Percentiles rank a stretch among this genome's conserved stretches.
Conservation (phyloP, 2,329 filamentous ascomycete genomes). For the Diplodia mutila region DNA sequence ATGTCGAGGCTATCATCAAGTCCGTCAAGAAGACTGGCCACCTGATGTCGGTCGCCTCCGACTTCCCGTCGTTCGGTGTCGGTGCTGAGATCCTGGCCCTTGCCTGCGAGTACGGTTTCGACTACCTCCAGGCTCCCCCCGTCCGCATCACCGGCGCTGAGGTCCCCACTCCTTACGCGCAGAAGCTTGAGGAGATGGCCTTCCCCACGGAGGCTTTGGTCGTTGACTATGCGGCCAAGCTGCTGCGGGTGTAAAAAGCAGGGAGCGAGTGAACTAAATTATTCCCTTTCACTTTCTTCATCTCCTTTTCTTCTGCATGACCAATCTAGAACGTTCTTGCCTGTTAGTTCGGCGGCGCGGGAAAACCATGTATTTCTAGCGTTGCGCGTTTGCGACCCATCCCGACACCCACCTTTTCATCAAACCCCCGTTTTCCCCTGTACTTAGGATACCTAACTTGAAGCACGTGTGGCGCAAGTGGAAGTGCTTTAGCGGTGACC, state of each 20-base stretch:
- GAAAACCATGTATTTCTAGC: slow-evolving; percentile 24
- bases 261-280: slow-evolving; percentile 15
- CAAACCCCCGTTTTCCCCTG: slow-evolving; percentile 7
- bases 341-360: slow-evolving; percentile 20
- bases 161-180: slow-evolving; percentile 93
- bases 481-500: slow-evolving; percentile 19
- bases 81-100: slow-evolving; percentile 90
- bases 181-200: slow-evolving; percentile 89
- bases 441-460: slow-evolving; percentile 26
- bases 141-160: slow-evolving; percentile 95
- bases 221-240: slow-evolving; percentile 84
- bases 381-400: slow-evolving; percentile 21
- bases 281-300: background rate
- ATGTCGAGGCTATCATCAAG: slow-evolving; percentile 92
- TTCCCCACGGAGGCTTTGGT: slow-evolving; percentile 93
- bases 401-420: slow-evolving; percentile 8
- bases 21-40: slow-evolving; percentile 98
- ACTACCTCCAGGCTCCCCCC: slow-evolving; percentile 93
- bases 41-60: slow-evolving; percentile 89
- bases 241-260: slow-evolving; percentile 70
- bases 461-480: slow-evolving; percentile 23
- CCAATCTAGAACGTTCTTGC: slow-evolving; percentile 23
- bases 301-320: slow-evolving; percentile 15
- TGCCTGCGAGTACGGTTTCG: slow-evolving; percentile 96
- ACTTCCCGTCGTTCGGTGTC: slow-evolving; percentile 94